Conservation (phyloP, 2,329 filamentous ascomycete species). For the Westerdykella aurantiaca region DNA sequence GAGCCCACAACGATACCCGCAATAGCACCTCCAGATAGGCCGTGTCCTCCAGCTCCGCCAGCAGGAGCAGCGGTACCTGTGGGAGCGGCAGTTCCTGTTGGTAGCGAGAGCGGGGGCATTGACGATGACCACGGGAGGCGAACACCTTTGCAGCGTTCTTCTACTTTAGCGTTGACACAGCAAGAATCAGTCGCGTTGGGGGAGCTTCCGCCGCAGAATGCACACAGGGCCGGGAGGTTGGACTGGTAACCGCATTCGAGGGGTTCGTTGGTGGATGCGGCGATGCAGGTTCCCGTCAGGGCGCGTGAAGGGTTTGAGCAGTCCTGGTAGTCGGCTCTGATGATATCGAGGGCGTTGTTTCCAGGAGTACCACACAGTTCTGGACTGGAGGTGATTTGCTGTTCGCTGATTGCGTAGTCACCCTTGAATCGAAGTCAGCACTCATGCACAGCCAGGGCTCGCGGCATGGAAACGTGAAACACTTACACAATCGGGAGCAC, state of each 20-base stretch:
- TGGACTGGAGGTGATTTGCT: conserved; percentile 70
- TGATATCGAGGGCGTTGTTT: conserved; percentile 63
- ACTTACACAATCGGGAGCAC: conserved; percentile 80
- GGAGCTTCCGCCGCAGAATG: conserved; percentile 77
- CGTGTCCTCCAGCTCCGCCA: conserved; percentile 31
- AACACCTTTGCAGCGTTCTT: conserved; percentile 68
- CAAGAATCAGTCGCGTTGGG: conserved; percentile 93
- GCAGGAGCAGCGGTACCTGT: conserved; percentile 30
- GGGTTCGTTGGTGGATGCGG: conserved; percentile 72
- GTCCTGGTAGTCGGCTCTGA: conserved; percentile 86
- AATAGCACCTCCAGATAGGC: conserved; percentile 77
- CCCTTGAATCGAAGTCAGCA: conserved; percentile 49
- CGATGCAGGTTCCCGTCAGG: conserved; percentile 68
- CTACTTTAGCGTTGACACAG: conserved; percentile 76
- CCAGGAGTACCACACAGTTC: conserved; percentile 64
- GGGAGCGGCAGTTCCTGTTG: conserved; percentile 56
- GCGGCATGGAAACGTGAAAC: conserved; percentile 1
- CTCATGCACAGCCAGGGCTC: conserved; percentile 11
- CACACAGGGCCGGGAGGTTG: conserved; percentile 70
- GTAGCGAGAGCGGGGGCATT: conserved; percentile 53
- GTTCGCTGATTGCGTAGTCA: conserved; percentile 81
- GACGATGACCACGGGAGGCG: conserved; percentile 65
- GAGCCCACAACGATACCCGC: conserved; percentile 85
- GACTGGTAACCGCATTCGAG: conserved; percentile 78
- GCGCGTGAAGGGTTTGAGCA: conserved; percentile 79